Evolutionary conservation across 208 protist species (phyloP).

Genomic region (Naegleria lovaniensis): DNA sequence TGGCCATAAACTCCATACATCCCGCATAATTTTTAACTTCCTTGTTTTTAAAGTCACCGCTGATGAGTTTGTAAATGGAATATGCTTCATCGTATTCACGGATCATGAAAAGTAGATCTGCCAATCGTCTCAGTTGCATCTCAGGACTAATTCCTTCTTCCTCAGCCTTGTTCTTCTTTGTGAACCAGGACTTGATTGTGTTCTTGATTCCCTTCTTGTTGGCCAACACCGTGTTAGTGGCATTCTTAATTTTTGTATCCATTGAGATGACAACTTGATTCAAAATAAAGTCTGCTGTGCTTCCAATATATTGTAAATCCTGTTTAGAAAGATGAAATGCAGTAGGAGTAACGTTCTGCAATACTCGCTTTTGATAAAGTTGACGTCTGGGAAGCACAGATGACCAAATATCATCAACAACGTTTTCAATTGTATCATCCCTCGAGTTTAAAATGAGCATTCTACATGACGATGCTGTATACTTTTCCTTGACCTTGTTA

Average conservation of each 20-base stretch:
- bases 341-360: background rate
- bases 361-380: background rate
- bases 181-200: background rate
- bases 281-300: background rate
- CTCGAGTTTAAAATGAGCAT: background rate
- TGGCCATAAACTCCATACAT: background rate
- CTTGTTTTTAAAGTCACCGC: conserved; percentile 10
- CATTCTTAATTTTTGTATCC: conserved; percentile 2
- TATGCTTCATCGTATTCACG: background rate
- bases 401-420: background rate
- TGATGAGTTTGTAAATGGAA: background rate
- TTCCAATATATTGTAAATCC: background rate
- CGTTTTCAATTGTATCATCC: background rate
- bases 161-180: conserved; percentile 1
- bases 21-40: background rate
- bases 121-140: conserved; percentile 16
- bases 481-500: background rate
- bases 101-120: background rate
- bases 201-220: background rate
- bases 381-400: background rate
- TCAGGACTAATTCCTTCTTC: background rate
- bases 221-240: background rate
- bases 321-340: background rate
- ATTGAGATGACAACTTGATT: background rate
- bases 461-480: background rate